Evolutionary conservation across 2,329 filamentous ascomycete species (phyloP).

Genomic region (Hypoxylon sp.): DNA sequence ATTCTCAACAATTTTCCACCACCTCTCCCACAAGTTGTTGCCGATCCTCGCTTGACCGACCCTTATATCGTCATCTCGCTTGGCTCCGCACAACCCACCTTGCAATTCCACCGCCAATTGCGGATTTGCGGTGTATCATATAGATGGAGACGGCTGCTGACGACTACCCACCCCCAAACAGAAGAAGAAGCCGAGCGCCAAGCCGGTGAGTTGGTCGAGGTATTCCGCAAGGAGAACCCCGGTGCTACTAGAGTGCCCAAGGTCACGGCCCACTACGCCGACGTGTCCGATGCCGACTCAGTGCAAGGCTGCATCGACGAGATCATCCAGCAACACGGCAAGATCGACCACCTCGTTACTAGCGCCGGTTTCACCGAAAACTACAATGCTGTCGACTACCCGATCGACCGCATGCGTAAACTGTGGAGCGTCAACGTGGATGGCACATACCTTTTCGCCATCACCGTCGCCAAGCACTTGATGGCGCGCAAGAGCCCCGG

Average conservation of each 20-base stretch:
- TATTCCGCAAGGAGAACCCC: constrained; percentile 85
- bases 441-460: constrained; percentile 91
- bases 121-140: constrained; percentile 25
- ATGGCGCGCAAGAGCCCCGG: constrained; percentile 85
- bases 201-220: constrained; percentile 79
- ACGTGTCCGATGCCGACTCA: constrained; percentile 85
- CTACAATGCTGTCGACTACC: constrained; percentile 91
- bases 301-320: constrained; percentile 82
- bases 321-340: constrained; percentile 79
- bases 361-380: constrained; percentile 98
- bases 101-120: constrained; percentile 23
- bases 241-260: constrained; percentile 79
- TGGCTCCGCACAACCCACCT: constrained; percentile 4
- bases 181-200: constrained; percentile 88
- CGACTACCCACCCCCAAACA: constrained; percentile 55
- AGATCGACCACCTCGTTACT: constrained; percentile 92
- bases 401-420: constrained; percentile 90
- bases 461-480: constrained; percentile 86
- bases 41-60: constrained; percentile 4
- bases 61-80: constrained; percentile 6
- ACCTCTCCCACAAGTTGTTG: not conserved
- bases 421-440: constrained; percentile 95
- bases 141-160: constrained; percentile 37
- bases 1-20: not conserved
- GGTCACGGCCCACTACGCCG: constrained; percentile 90